Percentiles rank a stretch among this genome's conserved stretches.
Evolutionary conservation across 2,329 filamentous ascomycete genomes (phyloP).

Genomic region (Aspergillus texensis): DNA sequence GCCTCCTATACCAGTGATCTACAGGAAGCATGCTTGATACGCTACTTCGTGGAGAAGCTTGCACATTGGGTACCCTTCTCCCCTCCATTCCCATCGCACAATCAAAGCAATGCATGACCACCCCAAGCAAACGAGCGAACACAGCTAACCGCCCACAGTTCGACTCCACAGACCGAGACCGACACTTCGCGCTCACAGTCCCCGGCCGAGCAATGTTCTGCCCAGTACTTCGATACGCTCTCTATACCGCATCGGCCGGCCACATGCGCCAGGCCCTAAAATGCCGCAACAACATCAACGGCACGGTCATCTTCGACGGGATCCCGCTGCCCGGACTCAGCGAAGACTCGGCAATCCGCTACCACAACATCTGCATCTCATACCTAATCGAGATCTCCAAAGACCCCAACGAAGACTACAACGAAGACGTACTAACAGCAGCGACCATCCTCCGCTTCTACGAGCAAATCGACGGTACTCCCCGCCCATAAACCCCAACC

Average conservation of each 20-base stretch:
- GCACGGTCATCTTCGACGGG: not conserved
- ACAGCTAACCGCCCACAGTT: constrained; percentile 2
- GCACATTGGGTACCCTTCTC: constrained; percentile 1
- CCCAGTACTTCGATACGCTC: constrained; percentile 8
- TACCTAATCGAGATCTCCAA: constrained; percentile 30
- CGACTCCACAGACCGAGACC: constrained; percentile 10
- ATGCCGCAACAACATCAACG: not conserved
- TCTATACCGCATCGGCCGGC: constrained; percentile 10
- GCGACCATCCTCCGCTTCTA: constrained; percentile 60
- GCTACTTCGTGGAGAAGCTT: constrained; percentile 9
- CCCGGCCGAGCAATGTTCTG: constrained; percentile 11
- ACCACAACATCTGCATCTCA: constrained; percentile 13
- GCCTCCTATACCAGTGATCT: constrained; percentile 5
- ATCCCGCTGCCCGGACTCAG: not conserved
- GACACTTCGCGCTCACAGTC: constrained; percentile 10
- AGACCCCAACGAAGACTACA: constrained; percentile 44
- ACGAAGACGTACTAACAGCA: constrained; percentile 58
- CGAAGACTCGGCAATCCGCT: constrained; percentile 5
- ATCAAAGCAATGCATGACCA: no score
- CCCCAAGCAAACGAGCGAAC: no score
- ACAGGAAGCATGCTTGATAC: constrained; percentile 10
- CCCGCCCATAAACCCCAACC: no score
- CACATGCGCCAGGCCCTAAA: constrained; percentile 5
- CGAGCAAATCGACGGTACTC: constrained; percentile 57
- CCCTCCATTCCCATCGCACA: not conserved